Evolutionary conservation across 106 monocot genomes (phyloP).

Genomic region (Dendrobium catenatum): DNA sequence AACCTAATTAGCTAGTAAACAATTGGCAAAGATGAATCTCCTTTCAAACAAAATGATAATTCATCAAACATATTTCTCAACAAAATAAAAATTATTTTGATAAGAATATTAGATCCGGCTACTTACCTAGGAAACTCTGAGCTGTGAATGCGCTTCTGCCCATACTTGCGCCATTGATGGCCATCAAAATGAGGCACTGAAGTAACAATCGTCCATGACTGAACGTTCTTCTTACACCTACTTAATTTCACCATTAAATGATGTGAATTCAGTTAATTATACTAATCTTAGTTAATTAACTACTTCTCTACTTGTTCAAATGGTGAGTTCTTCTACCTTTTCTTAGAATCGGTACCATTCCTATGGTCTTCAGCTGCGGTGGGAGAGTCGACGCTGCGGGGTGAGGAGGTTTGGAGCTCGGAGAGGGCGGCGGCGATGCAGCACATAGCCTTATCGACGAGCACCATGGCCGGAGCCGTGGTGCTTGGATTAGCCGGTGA

Average conservation of each 20-base stretch:
- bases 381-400: not conserved
- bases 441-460: not conserved
- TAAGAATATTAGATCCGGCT: not conserved
- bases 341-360: not conserved
- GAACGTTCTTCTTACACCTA: too few relatives aligned
- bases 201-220: conserved; percentile 3
- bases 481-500: not conserved
- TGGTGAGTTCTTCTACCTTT: not conserved
- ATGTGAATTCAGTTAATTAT: too few relatives aligned
- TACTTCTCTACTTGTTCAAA: too few relatives aligned
- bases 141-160: conserved; percentile 9
- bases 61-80: not conserved
- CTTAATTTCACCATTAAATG: too few relatives aligned
- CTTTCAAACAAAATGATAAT: not conserved
- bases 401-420: not conserved
- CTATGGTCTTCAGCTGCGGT: not conserved
- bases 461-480: not conserved
- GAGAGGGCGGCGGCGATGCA: not conserved
- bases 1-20: too few relatives aligned
- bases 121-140: conserved; percentile 2
- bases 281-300: too few relatives aligned
- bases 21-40: not conserved
- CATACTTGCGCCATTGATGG: conserved; percentile 14
- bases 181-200: conserved; percentile 5
- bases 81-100: not conserved